phyloP scores from a whole-genome alignment of 768 basidiomycete species.

The Coprinellus micaceus region DNA sequence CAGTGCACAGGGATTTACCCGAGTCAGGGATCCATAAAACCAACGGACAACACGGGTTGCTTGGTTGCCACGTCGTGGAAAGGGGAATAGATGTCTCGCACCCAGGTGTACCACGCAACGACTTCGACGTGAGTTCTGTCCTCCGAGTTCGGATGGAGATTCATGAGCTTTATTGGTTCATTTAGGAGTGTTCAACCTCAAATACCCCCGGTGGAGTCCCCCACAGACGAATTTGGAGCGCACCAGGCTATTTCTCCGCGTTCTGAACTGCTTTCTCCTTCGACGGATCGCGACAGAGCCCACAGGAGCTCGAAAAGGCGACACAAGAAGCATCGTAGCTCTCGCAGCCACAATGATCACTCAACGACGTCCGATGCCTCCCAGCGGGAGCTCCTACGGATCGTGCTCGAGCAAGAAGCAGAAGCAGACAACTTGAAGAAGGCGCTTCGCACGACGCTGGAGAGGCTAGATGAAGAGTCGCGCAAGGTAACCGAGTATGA shows the following conservation, averaged over 20 bases:
- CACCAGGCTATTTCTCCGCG: slow-evolving; percentile 17
- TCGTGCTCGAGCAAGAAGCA: slow-evolving; percentile 29
- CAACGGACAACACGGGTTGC: no score
- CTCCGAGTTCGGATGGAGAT: neutral
- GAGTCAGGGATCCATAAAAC: no score
- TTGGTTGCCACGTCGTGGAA: no score
- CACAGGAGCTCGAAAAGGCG: slow-evolving; percentile 4
- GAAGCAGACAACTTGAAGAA: slow-evolving; percentile 33
- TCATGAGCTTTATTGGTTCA: neutral
- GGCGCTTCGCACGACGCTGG: slow-evolving; percentile 32
- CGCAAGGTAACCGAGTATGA: slow-evolving; percentile 33
- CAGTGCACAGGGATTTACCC: neutral
- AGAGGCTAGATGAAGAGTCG: slow-evolving; percentile 33
- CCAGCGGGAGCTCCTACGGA: slow-evolving; percentile 27
- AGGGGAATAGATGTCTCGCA: neutral
- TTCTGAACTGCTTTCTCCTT: slow-evolving; percentile 20
- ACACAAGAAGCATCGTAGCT: neutral
- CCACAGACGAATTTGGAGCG: slow-evolving; percentile 1
- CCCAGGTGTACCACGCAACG: neutral
- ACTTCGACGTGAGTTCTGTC: neutral
- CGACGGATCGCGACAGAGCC: slow-evolving; percentile 4
- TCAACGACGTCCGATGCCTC: slow-evolving; percentile 13
- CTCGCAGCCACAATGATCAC: slow-evolving; percentile 1
- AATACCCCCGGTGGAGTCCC: neutral
- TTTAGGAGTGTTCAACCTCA: slow-evolving; percentile 7